Evolutionary conservation across 371 early-diverging fungal genomes (phyloP), one percentile per base, ranked within the genome.

Genomic region (Mucor lusitanicus): DNA sequence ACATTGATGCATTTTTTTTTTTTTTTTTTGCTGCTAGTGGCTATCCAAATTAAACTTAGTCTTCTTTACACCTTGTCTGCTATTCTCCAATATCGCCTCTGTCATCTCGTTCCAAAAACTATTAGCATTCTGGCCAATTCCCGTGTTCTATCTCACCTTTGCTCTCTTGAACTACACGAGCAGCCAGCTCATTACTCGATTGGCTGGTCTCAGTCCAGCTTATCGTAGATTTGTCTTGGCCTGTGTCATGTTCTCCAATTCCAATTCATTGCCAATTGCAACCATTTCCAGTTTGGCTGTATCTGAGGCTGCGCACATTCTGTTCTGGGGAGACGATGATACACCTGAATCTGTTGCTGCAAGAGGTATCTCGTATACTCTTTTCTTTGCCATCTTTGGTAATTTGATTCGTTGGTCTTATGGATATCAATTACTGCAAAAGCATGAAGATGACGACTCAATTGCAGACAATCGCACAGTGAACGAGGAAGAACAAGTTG

Each of bases 381-480:
- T 93, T 59, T 88, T 93, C 48, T 92, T 86, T 74, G 91, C 89
- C 40, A 84, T 91, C 68, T 85, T 92, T 76, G 85, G 90, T 69
- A 93, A 93, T 64, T 70, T 92, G 19, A 68, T 92, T 55, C 87
- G 92, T 23, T 93, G 92, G 91, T 90, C 90, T 33, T 91, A 90
- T 64, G 93, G 93, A 42, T 87, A 90, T 54, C 78, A 80, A 5
- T 70, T 93, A 25, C 71, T 93, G 56, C 81, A 70, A 37, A 68
- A 69, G 27, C 59, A 27, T 6, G 56, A 70, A 19, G 75, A 69
- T 3, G 77, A 76, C 15, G 50, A 25, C 0, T 21, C 23, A 50
- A 50, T 50, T 9, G 50, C 23, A 11, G 77, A 74, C 27, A 48
- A 28, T n/a, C 33, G 42, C 28, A 63, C 63, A 15, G 59, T 71